Percentiles rank a stretch among this genome's conserved stretches.
phyloP scores from a whole-genome alignment of 768 basidiomycete species.

The Podaxis sp. region DNA sequence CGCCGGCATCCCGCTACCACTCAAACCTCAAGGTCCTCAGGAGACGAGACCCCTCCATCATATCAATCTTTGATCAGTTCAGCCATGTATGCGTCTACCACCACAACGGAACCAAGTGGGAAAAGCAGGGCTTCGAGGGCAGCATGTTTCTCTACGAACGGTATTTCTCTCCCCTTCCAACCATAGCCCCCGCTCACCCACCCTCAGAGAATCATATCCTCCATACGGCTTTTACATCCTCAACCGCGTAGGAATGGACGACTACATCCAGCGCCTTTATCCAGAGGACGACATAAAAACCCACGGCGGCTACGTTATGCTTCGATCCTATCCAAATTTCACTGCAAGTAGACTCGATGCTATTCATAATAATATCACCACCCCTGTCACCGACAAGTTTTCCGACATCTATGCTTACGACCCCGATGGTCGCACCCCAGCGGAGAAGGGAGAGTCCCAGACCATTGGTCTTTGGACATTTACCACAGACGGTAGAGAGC shows the following conservation, averaged over 20 bases:
- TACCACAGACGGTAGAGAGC: constrained; percentile 65
- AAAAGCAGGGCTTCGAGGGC: constrained; percentile 83
- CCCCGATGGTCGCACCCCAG: constrained; percentile 42
- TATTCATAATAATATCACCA: constrained; percentile 21
- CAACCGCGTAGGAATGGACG: constrained; percentile 77
- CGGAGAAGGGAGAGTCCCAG: constrained; percentile 50
- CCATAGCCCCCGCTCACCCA: constrained; percentile 12
- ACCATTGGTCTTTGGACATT: constrained; percentile 79
- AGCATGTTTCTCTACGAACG: constrained; percentile 88
- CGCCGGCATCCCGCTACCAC: constrained; percentile 62
- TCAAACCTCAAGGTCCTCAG: constrained; percentile 81
- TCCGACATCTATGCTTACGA: constrained; percentile 44
- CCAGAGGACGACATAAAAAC: constrained; percentile 74
- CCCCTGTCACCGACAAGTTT: constrained; percentile 39
- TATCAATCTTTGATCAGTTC: constrained; percentile 83
- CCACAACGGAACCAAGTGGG: constrained; percentile 73
- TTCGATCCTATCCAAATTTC: constrained; percentile 71
- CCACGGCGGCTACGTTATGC: constrained; percentile 67
- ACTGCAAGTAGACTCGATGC: constrained; percentile 46
- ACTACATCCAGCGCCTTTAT: constrained; percentile 71
- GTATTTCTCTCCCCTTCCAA: constrained; percentile 37
- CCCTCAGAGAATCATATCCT: constrained; percentile 67
- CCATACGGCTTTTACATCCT: constrained; percentile 84
- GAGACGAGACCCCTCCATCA: constrained; percentile 75
- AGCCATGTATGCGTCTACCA: constrained; percentile 84